A percentile compares a stretch with the other conserved stretches of the same genome.
These are phyloP conservation scores for Aspergillus ostianus DNA, from an alignment of 495 filamentous ascomycete genomes.

Conservation along the genomic window DNA sequence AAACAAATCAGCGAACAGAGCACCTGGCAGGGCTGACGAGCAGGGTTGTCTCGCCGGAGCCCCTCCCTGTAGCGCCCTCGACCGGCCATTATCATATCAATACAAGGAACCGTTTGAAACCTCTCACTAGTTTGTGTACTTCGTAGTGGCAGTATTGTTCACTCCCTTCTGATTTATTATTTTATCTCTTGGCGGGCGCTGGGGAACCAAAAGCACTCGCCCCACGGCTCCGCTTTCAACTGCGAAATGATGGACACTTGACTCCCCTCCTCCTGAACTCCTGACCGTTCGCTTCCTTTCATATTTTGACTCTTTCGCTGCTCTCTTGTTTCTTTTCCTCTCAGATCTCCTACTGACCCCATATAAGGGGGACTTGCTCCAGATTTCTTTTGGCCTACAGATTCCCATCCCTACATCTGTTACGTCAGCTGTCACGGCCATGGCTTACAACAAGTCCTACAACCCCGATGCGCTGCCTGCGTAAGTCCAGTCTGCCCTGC, in stretches of 20 bases:
- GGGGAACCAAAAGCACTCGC: neutral
- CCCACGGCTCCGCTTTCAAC: constrained; percentile 6
- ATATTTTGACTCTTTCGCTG: neutral
- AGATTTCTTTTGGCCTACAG: neutral
- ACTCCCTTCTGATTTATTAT: neutral
- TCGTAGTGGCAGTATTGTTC: neutral
- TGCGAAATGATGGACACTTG: constrained; percentile 7
- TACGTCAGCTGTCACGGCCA: constrained; percentile 43
- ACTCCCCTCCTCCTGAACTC: constrained; percentile 4
- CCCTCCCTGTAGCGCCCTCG: neutral
- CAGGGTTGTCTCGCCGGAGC: neutral
- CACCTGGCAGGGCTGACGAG: neutral
- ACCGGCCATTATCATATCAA: no score
- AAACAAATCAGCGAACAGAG: neutral
- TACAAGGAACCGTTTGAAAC: neutral
- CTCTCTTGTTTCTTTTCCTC: neutral
- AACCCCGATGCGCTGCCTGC: constrained; percentile 98
- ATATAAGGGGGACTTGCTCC: constrained; percentile 2
- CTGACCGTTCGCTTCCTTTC: constrained; percentile 4
- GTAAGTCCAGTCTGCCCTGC: constrained; percentile 54
- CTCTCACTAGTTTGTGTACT: neutral
- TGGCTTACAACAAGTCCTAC: constrained; percentile 92
- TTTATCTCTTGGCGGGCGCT: neutral
- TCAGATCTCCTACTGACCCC: constrained; percentile 4
- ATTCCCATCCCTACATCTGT: constrained; percentile 6